phyloP scores from a whole-genome alignment of 768 basidiomycete genomes.

The Ramaria rubella region DNA sequence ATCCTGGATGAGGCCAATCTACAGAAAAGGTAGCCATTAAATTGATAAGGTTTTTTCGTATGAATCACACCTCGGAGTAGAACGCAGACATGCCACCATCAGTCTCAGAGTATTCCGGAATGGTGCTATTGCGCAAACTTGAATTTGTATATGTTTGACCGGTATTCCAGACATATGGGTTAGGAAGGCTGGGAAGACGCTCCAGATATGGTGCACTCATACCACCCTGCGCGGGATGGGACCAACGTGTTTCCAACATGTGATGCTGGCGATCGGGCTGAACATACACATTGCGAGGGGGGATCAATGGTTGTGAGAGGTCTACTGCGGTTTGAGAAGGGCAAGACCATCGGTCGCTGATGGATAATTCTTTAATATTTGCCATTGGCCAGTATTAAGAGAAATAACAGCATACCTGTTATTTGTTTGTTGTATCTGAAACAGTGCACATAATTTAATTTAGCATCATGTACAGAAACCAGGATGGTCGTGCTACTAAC shows the following conservation, averaged over 20 bases:
- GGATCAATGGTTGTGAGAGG: no score
- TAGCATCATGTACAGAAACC: neutral
- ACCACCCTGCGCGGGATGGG: no score
- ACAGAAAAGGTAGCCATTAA: neutral
- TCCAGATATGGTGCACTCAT: no score
- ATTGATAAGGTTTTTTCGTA: neutral
- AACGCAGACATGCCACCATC: slow-evolving; percentile 9
- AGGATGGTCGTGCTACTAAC: slow-evolving; percentile 1
- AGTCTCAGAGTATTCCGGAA: slow-evolving; percentile 35
- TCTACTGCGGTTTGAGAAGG: no score
- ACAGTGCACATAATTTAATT: no score
- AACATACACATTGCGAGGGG: no score
- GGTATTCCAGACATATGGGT: slow-evolving; percentile 65
- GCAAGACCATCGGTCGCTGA: no score
- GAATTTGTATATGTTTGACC: slow-evolving; percentile 71
- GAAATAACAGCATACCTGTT: neutral
- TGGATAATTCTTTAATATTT: neutral
- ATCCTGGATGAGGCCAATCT: slow-evolving; percentile 78
- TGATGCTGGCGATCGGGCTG: no score
- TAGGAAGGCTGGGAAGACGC: no score
- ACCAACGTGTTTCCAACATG: no score
- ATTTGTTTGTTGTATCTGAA: slow-evolving; percentile 10
- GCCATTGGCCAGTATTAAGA: no score
- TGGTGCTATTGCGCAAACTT: slow-evolving; percentile 49
- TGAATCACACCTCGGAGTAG: slow-evolving; percentile 5